These are phyloP conservation scores for Eremothecium gossypii DNA, from an alignment of 1,139 yeast species.

Conservation along the genomic window DNA sequence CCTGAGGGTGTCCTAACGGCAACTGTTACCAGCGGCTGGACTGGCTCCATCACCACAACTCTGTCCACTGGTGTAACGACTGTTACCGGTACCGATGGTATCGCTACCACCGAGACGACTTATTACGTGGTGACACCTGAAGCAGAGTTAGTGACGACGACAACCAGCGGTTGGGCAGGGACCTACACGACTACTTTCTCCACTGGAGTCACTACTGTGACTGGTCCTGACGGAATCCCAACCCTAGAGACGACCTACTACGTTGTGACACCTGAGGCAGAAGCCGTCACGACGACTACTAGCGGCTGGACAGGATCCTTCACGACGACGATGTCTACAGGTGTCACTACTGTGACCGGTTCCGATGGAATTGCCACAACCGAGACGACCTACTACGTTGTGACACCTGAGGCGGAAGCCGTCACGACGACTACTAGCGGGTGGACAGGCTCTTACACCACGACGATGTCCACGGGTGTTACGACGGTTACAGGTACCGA, in stretches of 20 bases:
- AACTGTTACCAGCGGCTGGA: conserved; percentile 8
- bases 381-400: conserved; percentile 10
- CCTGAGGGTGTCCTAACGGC: no score
- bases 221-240: conserved; percentile 3
- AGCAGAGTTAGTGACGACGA: conserved; percentile 6
- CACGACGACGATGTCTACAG: conserved; percentile 8
- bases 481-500: conserved; percentile 4
- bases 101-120: conserved; percentile 5
- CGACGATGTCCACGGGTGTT: conserved; percentile 8
- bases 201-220: conserved; percentile 9
- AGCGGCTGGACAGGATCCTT: conserved; percentile 6
- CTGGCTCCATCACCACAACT: conserved; percentile 10
- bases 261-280: conserved; percentile 7
- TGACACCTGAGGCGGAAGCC: conserved; percentile 10
- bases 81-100: conserved; percentile 6
- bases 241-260: background rate
- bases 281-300: conserved; percentile 5
- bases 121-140: conserved; percentile 12
- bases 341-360: conserved; percentile 7
- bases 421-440: conserved; percentile 6
- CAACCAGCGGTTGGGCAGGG: conserved; percentile 9
- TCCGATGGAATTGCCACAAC: conserved; percentile 7
- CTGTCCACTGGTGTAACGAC: conserved; percentile 6
- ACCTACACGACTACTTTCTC: background rate
- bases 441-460: conserved; percentile 11